Conservation (phyloP, 1,284 basidiomycete species). For the Microbotryum saponariae region DNA sequence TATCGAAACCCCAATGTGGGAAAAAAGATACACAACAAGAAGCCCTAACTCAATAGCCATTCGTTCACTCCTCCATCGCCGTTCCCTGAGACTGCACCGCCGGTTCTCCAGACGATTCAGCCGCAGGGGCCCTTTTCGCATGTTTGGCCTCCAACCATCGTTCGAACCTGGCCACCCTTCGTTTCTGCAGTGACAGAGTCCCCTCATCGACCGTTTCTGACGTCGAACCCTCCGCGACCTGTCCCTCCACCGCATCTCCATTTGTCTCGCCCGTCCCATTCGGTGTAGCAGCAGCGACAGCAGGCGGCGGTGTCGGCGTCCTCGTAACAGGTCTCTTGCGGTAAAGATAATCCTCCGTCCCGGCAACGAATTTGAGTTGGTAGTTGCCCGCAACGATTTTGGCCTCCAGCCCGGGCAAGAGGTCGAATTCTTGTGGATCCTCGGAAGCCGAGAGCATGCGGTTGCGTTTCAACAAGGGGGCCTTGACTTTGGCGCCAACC, state of each 20-base stretch:
- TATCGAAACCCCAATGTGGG: too few relatives aligned
- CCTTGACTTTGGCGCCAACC: conserved; percentile 49
- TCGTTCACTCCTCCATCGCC: too few relatives aligned
- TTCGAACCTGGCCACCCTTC: too few relatives aligned
- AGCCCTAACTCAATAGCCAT: too few relatives aligned
- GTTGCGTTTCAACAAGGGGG: conserved; percentile 58
- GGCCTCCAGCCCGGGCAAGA: conserved; percentile 23
- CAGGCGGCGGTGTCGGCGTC: not conserved
- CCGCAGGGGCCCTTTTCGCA: too few relatives aligned
- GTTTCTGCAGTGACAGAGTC: not conserved
- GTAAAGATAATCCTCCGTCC: conserved; percentile 39
- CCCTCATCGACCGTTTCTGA: not conserved
- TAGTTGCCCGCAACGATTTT: conserved; percentile 34
- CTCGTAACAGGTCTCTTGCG: not conserved
- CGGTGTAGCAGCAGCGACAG: too few relatives aligned
- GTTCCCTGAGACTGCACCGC: too few relatives aligned
- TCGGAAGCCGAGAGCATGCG: conserved; percentile 15
- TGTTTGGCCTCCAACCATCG: too few relatives aligned
- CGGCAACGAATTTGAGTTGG: conserved; percentile 41
- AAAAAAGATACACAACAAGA: too few relatives aligned
- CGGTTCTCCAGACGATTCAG: too few relatives aligned
- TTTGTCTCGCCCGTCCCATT: too few relatives aligned
- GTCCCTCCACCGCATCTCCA: too few relatives aligned
- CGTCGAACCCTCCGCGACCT: not conserved
- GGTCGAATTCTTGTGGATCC: conserved; percentile 25